Conservation (phyloP, 768 basidiomycete genomes). For the Hirschioporus abietinus region DNA sequence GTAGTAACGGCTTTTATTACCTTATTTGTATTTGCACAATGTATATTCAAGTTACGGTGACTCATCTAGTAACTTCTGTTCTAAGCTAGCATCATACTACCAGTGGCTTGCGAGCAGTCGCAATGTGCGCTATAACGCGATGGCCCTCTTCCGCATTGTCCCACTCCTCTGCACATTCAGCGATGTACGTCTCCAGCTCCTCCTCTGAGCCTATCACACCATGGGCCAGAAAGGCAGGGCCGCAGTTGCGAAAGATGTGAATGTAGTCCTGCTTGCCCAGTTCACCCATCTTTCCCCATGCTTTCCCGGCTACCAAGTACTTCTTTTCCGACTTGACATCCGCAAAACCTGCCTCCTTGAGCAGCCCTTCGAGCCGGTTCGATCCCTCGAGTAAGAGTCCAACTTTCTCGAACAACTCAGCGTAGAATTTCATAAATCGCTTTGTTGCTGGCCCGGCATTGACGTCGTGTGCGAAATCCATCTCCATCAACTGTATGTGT, state of each 20-base stretch:
- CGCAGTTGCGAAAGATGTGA: not conserved
- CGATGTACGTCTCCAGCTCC: not conserved
- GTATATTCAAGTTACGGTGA: no score
- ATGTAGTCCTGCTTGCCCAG: not conserved
- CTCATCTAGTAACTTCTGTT: no score
- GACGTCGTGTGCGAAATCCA: conserved; percentile 9
- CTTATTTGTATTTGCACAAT: no score
- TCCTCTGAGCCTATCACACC: not conserved
- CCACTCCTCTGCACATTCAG: not conserved
- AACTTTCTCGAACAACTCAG: conserved; percentile 4
- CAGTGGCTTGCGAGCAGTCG: not conserved
- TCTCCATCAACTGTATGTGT: conserved; percentile 26
- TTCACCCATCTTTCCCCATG: not conserved
- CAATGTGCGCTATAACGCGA: not conserved
- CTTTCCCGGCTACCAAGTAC: not conserved
- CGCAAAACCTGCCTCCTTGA: not conserved
- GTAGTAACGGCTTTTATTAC: no score
- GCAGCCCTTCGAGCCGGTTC: conserved; percentile 5
- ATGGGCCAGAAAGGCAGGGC: not conserved
- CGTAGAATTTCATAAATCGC: not conserved
- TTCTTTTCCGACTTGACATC: not conserved
- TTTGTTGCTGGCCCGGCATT: conserved; percentile 10
- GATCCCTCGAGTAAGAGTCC: conserved; percentile 11
- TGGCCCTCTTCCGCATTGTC: not conserved
- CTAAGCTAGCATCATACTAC: no score